phyloP scores from a whole-genome alignment of 106 monocot species.

The Dendrobium nobile region DNA sequence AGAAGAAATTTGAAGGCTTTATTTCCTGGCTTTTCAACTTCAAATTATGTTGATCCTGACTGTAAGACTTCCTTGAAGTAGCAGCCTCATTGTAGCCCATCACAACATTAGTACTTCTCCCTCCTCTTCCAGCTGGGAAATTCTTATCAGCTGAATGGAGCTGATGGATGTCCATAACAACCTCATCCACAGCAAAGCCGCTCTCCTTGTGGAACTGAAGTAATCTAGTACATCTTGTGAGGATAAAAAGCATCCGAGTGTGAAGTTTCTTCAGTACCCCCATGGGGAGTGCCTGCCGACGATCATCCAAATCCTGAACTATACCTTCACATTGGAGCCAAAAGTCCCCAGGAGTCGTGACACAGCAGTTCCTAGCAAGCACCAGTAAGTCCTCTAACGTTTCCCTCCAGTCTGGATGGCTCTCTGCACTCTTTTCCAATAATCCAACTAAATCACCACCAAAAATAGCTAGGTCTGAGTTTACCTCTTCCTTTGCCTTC shows the following conservation, averaged over 20 bases:
- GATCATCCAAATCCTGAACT: constrained; percentile 94
- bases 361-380: constrained; percentile 71
- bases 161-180: constrained; percentile 37
- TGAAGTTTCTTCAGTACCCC: constrained; percentile 90
- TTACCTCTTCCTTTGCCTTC: constrained; percentile 96
- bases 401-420: constrained; percentile 87
- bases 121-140: constrained; percentile 17
- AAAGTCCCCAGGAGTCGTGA: constrained; percentile 80
- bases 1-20: constrained; percentile 49
- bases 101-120: constrained; percentile 17
- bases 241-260: constrained; percentile 91
- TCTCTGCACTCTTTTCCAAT: constrained; percentile 84
- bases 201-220: constrained; percentile 95
- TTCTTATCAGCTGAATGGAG: constrained; percentile 52
- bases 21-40: constrained; percentile 97
- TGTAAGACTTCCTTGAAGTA: constrained; percentile 73
- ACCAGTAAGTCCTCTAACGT: constrained; percentile 79
- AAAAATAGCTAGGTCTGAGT: constrained; percentile 81
- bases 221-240: constrained; percentile 85
- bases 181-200: constrained; percentile 73
- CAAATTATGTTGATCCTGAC: constrained; percentile 81
- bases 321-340: constrained; percentile 98
- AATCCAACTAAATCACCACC: constrained; percentile 83
- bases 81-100: constrained; percentile 34
- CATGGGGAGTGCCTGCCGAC: constrained; percentile 73